Base-by-base conservation (phyloP, 345 rosid genomes). In the Psidium friedrichsthalianum region DNA sequence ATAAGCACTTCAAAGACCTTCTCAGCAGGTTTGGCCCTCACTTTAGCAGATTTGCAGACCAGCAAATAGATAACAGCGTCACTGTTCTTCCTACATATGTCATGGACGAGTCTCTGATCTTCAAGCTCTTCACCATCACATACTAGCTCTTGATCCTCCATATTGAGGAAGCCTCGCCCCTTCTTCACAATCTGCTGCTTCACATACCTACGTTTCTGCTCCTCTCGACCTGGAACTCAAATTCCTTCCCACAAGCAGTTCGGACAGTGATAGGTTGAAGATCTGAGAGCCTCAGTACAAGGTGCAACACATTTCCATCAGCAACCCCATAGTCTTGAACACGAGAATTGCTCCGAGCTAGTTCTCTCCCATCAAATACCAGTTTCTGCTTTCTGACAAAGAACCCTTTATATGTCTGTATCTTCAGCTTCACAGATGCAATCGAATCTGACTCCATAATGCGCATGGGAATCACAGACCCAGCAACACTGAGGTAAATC, bases 111-210 rank as follows among this genome's bases (percentile, higher is more conserved):
- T 87, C 87, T 92, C 91, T 94, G 94, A 88, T 96, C 98, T 89
- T 95, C 95, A 83, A 96, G 94, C 93, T 91, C 93, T 91, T 92
- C 96, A 51, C 96, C 96, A 82, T 96, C 91, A 69, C 90, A 93
- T 47, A 91, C 87, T 88, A 96, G 90, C 87, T 93, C 93, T 84
- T 95, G 93, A 89, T 93, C 93, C 83, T 88, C 86, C 51, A 91
- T 87, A 88, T 91, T 89, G 64, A 87, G 80, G 16, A 90, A 86
- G 24, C 87, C 92, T 29, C 76, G 90, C 54, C 91, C 95, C 86
- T 89, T 90, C 87, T 86, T 88, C 61, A 93, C 94, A 82, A 96
- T 87, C 89, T 95, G 90, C 89, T 91, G 92, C 94, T 96, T 96
- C 89, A 95, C 94, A 87, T 92, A 94, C 29, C 96, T 83, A 96